phyloP scores from a whole-genome alignment of 306 rosid genomes.

The Lupinus albus region DNA sequence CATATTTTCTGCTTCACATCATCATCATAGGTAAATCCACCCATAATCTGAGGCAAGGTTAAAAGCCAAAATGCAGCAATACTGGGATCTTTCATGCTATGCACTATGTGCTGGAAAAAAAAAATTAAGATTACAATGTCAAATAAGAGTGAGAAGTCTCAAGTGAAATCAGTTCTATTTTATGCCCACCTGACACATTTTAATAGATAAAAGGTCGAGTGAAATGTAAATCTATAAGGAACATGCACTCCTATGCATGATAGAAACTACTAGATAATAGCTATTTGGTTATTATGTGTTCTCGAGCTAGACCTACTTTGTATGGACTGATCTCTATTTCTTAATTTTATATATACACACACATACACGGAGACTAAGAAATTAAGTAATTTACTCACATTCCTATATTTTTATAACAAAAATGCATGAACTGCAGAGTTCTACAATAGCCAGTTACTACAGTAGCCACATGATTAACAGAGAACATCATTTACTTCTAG shows the following conservation, averaged over 20 bases:
- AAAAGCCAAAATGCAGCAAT: constrained; percentile 95
- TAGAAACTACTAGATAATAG: not conserved
- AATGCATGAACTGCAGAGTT: not conserved
- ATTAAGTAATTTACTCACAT: not conserved
- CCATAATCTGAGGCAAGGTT: constrained; percentile 85
- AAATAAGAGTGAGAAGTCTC: constrained; percentile 38
- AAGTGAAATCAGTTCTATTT: constrained; percentile 15
- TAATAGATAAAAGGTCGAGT: constrained; percentile 5
- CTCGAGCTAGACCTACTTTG: not conserved
- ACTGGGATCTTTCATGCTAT: constrained; percentile 96
- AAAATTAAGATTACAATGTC: constrained; percentile 33
- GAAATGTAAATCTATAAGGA: constrained; percentile 24
- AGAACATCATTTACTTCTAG: not conserved
- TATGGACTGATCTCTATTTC: too few species aligned
- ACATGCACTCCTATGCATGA: constrained; percentile 15
- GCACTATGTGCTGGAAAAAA: constrained; percentile 72
- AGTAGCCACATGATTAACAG: not conserved
- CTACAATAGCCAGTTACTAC: not conserved
- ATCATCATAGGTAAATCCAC: constrained; percentile 81
- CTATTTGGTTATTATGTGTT: not conserved
- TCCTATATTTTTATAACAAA: not conserved
- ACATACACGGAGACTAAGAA: too few species aligned
- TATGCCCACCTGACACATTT: constrained; percentile 10
- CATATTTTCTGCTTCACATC: constrained; percentile 82
- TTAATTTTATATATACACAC: too few species aligned